These are phyloP conservation scores for Trichoderma breve DNA, from an alignment of 2,329 filamentous ascomycete species.

Conservation along the genomic window DNA sequence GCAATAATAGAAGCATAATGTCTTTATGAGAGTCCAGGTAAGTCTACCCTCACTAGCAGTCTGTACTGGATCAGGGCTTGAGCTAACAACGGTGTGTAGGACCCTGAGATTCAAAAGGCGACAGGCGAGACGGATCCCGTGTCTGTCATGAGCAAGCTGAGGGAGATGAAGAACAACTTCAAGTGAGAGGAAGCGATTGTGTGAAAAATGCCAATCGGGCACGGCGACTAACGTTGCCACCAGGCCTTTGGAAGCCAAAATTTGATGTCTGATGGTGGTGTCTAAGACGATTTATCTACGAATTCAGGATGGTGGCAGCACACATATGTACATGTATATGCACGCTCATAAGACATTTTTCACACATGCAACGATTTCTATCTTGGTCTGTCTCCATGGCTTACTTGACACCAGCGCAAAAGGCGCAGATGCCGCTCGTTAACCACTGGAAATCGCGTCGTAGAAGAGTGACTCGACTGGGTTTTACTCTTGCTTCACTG, in stretches of 20 bases:
- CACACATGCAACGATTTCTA: not conserved
- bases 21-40: slow-evolving; percentile 88
- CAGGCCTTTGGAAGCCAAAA: slow-evolving; percentile 31
- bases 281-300: not conserved
- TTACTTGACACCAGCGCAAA: slow-evolving; percentile 33
- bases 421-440: slow-evolving; percentile 31
- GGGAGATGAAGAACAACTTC: slow-evolving; percentile 87
- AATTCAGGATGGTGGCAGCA: not conserved
- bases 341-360: not conserved
- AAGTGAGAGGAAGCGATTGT: slow-evolving; percentile 46
- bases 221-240: not conserved
- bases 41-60: slow-evolving; percentile 31
- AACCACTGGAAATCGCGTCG: slow-evolving; percentile 30
- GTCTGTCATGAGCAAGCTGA: slow-evolving; percentile 78
- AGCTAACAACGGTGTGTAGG: slow-evolving; percentile 44
- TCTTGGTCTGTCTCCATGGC: slow-evolving; percentile 36
- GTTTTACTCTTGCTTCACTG: slow-evolving; percentile 63
- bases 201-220: not conserved
- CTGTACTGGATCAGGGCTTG: not conserved
- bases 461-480: slow-evolving; percentile 26
- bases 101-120: slow-evolving; percentile 78
- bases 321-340: not conserved
- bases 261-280: not conserved
- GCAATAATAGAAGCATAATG: slow-evolving; percentile 72
- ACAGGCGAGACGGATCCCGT: slow-evolving; percentile 79